Conservation (phyloP, 225 moss, liverwort and hornwort species). For the Physcomitrellopsis africana region DNA sequence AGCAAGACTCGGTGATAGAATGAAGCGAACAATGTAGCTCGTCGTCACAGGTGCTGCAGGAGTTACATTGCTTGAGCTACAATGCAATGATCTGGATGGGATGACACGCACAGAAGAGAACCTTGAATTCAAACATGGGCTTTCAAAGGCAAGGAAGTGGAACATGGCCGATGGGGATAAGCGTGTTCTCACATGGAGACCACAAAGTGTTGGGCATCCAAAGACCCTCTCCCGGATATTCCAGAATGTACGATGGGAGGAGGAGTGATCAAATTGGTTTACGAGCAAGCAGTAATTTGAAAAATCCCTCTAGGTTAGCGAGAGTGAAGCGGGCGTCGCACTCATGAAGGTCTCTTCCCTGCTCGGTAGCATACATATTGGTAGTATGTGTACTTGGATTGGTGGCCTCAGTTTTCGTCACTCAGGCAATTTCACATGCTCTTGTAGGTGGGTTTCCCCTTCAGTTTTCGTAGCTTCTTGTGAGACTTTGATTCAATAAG, state of each 20-base stretch:
- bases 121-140: constrained; percentile 52
- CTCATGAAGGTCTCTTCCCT: constrained; percentile 44
- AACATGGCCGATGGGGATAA: constrained; percentile 50
- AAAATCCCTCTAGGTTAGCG: constrained; percentile 48
- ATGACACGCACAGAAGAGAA: constrained; percentile 35
- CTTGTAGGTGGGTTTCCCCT: constrained; percentile 37
- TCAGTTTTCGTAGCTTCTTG: not conserved
- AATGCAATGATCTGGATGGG: constrained; percentile 30
- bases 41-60: not conserved
- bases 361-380: constrained; percentile 52
- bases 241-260: constrained; percentile 68
- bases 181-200: constrained; percentile 58
- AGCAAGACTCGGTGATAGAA: constrained; percentile 9
- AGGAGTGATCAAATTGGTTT: constrained; percentile 56
- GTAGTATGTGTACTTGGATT: constrained; percentile 53
- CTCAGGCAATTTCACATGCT: constrained; percentile 42
- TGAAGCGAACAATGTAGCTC: not conserved
- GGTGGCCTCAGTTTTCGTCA: constrained; percentile 54
- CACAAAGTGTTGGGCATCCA: constrained; percentile 45
- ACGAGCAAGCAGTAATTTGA: constrained; percentile 37
- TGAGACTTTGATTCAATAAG: not conserved
- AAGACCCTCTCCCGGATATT: constrained; percentile 48
- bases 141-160: constrained; percentile 81
- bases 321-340: constrained; percentile 63
- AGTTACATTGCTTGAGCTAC: constrained; percentile 18